Evolutionary conservation across 202 grass and related monocot genomes (phyloP).

Genomic region (Elaeis oleifera): DNA sequence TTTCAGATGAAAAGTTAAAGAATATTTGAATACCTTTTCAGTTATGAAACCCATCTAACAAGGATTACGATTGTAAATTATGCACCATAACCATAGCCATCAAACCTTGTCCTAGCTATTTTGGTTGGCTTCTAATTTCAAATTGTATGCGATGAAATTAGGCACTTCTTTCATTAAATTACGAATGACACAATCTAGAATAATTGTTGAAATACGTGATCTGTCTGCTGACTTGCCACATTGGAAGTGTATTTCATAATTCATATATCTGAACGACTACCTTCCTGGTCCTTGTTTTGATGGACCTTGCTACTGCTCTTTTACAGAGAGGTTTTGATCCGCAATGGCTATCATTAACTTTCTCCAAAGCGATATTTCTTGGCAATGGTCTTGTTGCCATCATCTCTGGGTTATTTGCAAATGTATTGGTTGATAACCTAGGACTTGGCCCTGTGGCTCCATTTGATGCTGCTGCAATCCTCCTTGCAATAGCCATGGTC

Average conservation of each 20-base stretch:
- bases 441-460: constrained; percentile 81
- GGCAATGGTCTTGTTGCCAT: constrained; percentile 84
- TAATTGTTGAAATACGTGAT: too few relatives aligned
- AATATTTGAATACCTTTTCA: too few relatives aligned
- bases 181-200: too few relatives aligned
- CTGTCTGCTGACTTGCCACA: too few relatives aligned
- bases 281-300: not conserved
- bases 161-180: too few relatives aligned
- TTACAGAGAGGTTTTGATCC: constrained; percentile 81
- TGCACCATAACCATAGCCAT: too few relatives aligned
- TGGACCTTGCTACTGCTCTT: constrained; percentile 18
- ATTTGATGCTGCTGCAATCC: constrained; percentile 76
- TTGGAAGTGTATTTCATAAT: not conserved
- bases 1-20: too few relatives aligned
- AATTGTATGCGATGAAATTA: too few relatives aligned
- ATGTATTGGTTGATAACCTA: constrained; percentile 62
- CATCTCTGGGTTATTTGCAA: constrained; percentile 60
- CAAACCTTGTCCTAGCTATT: too few relatives aligned
- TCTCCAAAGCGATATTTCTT: constrained; percentile 91
- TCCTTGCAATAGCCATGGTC: constrained; percentile 77
- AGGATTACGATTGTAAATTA: too few relatives aligned
- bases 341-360: constrained; percentile 80
- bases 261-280: not conserved
- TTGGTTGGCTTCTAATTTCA: too few relatives aligned
- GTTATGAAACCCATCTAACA: too few relatives aligned